Percentiles rank a stretch among this genome's conserved stretches.
These are phyloP conservation scores for Clavispora fructus DNA, from an alignment of 805 yeast species.

Conservation along the genomic window DNA sequence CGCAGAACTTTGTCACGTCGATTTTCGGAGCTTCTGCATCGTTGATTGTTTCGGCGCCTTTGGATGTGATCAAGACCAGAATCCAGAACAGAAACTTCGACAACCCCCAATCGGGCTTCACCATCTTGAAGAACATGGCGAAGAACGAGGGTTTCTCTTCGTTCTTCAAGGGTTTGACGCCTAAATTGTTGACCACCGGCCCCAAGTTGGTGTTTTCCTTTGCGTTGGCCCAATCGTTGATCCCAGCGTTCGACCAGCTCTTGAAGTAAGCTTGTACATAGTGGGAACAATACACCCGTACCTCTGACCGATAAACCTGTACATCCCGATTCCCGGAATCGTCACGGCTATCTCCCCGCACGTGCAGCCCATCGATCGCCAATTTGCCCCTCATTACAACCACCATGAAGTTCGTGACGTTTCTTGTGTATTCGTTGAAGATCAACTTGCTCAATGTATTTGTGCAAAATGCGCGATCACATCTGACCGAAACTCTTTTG, in stretches of 20 bases:
- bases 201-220: conserved; percentile 98
- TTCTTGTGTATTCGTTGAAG: conserved; percentile 32
- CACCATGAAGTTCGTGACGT: conserved; percentile 29
- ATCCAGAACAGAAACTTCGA: conserved; percentile 96
- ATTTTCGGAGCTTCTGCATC: conserved; percentile 97
- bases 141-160: conserved; percentile 85
- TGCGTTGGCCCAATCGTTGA: conserved; percentile 94
- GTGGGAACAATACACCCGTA: not conserved
- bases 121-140: conserved; percentile 87
- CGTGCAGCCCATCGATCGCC: not conserved
- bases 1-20: conserved; percentile 90
- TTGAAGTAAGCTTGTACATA: conserved; percentile 29
- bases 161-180: conserved; percentile 95
- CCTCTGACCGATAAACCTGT: not conserved
- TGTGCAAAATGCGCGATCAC: conserved; percentile 28
- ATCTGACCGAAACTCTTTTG: conserved; percentile 18
- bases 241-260: conserved; percentile 87
- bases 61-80: conserved; percentile 97
- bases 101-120: conserved; percentile 90
- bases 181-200: conserved; percentile 94
- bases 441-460: conserved; percentile 32
- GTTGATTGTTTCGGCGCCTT: conserved; percentile 92
- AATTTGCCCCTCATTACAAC: not conserved
- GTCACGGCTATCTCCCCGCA: too few relatives aligned
- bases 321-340: too few relatives aligned